Percentiles rank a stretch among this genome's conserved stretches.
These are phyloP conservation scores for Avena atlantica DNA, from an alignment of 176 grass and related monocot species.

Conservation along the genomic window DNA sequence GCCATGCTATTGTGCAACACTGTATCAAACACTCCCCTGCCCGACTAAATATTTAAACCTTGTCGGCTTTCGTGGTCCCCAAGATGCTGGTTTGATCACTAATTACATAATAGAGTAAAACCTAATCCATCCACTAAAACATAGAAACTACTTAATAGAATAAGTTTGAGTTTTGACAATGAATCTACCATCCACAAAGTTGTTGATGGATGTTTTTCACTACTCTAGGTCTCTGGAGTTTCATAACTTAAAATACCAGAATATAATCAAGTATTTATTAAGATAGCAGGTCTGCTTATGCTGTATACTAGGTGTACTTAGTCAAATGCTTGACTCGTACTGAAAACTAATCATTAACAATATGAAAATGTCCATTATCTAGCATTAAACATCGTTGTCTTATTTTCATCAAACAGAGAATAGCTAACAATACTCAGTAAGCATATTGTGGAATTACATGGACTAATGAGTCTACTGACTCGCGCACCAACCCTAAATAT, in stretches of 20 bases:
- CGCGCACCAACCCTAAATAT: not conserved
- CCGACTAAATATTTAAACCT: not conserved
- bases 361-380: constrained; percentile 5
- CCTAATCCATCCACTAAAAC: not conserved
- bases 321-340: not conserved
- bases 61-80: constrained; percentile 1
- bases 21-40: not conserved
- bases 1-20: not conserved
- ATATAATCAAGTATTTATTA: not conserved
- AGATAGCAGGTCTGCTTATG: not conserved
- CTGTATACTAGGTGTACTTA: not conserved
- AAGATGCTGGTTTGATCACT: not conserved
- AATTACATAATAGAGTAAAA: not conserved
- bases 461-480: not conserved
- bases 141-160: not conserved
- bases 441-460: constrained; percentile 4
- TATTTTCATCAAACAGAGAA: not conserved
- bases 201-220: not conserved
- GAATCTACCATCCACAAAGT: not conserved
- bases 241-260: not conserved
- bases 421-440: constrained; percentile 3
- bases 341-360: not conserved
- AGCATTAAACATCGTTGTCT: not conserved
- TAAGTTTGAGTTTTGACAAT: not conserved
- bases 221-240: not conserved